Base-by-base conservation (phyloP, 495 filamentous ascomycete genomes). In the Podospora fimiseda region DNA sequence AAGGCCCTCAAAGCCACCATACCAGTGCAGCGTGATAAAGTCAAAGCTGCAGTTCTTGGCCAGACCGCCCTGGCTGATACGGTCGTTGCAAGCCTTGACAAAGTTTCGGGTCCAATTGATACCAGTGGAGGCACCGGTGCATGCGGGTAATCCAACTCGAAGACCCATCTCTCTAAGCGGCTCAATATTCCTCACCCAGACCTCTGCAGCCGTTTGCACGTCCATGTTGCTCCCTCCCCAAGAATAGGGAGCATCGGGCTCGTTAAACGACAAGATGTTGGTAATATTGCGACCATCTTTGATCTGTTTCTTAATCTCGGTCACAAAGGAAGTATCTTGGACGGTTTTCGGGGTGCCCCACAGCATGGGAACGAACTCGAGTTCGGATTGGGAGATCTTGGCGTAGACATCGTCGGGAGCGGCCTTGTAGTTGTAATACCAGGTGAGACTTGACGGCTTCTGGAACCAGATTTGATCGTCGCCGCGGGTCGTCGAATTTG, bases 281-380 rank as follows among this genome's bases (percentile, higher is more conserved):
- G 62, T 76, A 58, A 90, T 81, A 22, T 80, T 79, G n/a, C 71
- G 68, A 14, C 82, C 81, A 15, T 57, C 55, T 23, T 69, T 58
- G 52, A 86, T 75, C 57, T 80, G 70, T 9, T 54, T 24, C 42
- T 61, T 67, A 20, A 89, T 73, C 14, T 69, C 71, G 42, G 75
- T 67, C 24, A 80, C 66, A 66, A 87, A 87, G 9, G 74, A 63
- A 5, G 70, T 80, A 49, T 79, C 73, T 59, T 64, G 66, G 43
- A 71, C 61, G n/a, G 62, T 51, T 15, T 51, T 19, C 2, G 70
- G 69, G 7, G 69, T 67, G 23, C 86, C 86, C 84, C 83, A 90
- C 24, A 89, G 75, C 87, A 88, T 88, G 24, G 87, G 87, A n/a
- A 91, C 84, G 59, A 88, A 91, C 60, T 87, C 70, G 56, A 89